Evolutionary conservation across 306 rosid genomes (phyloP).

Genomic region (Fragaria ananassa): DNA sequence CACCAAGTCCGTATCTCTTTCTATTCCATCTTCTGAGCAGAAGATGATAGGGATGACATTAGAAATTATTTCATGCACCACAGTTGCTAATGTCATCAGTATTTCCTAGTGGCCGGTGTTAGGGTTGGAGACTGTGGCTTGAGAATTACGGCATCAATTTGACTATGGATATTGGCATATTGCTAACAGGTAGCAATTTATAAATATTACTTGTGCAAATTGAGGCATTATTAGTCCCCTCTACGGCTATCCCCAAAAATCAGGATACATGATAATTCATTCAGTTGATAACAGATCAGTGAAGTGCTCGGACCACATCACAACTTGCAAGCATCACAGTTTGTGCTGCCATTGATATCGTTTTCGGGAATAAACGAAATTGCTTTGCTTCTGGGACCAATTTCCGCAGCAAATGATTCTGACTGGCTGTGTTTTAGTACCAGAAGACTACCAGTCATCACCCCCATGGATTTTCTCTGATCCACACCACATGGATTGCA

Average conservation of each 20-base stretch:
- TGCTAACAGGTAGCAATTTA: background rate
- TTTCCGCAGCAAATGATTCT: background rate
- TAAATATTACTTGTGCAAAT: background rate
- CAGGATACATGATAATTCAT: background rate
- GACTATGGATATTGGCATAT: background rate
- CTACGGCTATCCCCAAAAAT: slow-evolving; percentile 7
- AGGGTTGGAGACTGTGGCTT: slow-evolving; percentile 1
- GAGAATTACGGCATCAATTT: background rate
- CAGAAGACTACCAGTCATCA: background rate
- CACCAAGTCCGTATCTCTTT: background rate
- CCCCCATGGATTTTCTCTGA: background rate
- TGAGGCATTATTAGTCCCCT: background rate
- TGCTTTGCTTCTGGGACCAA: background rate
- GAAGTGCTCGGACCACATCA: background rate
- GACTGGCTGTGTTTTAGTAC: background rate
- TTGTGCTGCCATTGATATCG: background rate
- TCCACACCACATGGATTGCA: background rate
- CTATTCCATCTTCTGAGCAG: background rate
- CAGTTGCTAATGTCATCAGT: background rate
- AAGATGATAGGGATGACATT: background rate
- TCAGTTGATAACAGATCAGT: background rate
- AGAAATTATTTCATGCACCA: background rate
- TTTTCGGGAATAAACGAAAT: background rate
- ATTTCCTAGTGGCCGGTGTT: background rate
- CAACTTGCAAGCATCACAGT: background rate